These are phyloP conservation scores for Echeveria elegans DNA, from an alignment of 164 flowering plant species.

Conservation along the genomic window DNA sequence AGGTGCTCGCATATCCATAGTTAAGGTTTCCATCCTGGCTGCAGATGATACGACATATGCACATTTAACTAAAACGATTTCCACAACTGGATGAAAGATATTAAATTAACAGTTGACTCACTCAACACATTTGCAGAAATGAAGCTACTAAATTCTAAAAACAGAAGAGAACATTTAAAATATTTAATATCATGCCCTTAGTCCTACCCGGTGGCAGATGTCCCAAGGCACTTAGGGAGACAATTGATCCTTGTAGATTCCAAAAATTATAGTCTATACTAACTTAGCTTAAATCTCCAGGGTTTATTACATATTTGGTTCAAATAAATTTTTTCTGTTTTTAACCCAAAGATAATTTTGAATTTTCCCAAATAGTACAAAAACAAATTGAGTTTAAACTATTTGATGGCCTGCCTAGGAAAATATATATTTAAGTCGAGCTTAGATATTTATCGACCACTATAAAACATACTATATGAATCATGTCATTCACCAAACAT, in stretches of 20 bases:
- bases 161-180: neutral
- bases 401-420: no score
- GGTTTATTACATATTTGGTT: neutral
- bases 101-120: neutral
- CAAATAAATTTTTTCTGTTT: neutral
- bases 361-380: neutral
- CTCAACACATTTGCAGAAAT: neutral
- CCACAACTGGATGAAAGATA: neutral
- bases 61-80: neutral
- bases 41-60: constrained; percentile 12
- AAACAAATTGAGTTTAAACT: no score
- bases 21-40: constrained; percentile 93
- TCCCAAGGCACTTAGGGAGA: neutral
- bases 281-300: neutral
- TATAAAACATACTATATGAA: no score
- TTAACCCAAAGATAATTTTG: neutral
- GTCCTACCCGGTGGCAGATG: neutral
- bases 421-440: no score
- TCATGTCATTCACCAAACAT: no score
- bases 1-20: constrained; percentile 96
- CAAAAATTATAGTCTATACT: no score
- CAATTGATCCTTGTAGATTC: no score
- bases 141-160: neutral
- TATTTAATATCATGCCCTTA: neutral
- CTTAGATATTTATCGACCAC: no score